phyloP scores from a whole-genome alignment of 2,329 filamentous ascomycete species.

The Xylaria sp. region DNA sequence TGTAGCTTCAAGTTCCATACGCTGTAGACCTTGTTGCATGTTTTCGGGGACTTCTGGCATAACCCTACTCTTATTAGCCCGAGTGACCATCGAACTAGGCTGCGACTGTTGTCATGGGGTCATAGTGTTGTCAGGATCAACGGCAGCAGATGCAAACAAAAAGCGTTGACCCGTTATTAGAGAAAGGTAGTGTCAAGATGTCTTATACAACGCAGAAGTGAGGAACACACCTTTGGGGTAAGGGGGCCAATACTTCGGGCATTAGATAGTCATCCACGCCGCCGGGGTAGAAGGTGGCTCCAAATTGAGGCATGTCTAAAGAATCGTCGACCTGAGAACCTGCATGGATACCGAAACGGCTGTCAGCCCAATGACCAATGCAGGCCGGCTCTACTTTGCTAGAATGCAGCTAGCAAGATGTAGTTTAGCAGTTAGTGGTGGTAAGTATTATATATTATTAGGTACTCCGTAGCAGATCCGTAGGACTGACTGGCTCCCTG shows the following conservation, averaged over 20 bases:
- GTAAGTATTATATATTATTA: slow-evolving; percentile 18
- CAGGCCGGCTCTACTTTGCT: slow-evolving; percentile 26
- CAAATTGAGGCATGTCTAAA: slow-evolving; percentile 58
- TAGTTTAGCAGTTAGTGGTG: slow-evolving; percentile 9
- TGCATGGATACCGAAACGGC: slow-evolving; percentile 45
- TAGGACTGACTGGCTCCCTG: slow-evolving; percentile 29
- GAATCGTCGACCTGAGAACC: slow-evolving; percentile 48
- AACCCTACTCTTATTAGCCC: slow-evolving; percentile 65
- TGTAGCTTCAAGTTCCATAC: slow-evolving; percentile 84
- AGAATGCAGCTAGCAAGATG: slow-evolving; percentile 26
- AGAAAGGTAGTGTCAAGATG: slow-evolving; percentile 1
- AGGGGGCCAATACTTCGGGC: slow-evolving; percentile 67
- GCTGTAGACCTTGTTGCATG: slow-evolving; percentile 93
- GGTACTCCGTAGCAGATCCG: slow-evolving; percentile 28
- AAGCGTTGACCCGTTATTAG: slow-evolving; percentile 1
- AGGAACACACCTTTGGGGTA: slow-evolving; percentile 64
- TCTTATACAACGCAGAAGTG: slow-evolving; percentile 21
- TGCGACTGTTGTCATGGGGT: slow-evolving; percentile 21
- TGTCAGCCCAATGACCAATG: slow-evolving; percentile 45
- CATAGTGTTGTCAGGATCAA: slow-evolving; percentile 7
- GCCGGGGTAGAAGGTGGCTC: slow-evolving; percentile 68
- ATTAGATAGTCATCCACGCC: slow-evolving; percentile 69
- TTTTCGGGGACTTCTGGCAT: slow-evolving; percentile 96
- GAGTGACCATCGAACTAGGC: slow-evolving; percentile 4
- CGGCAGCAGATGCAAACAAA: slow-evolving; percentile 17